phyloP scores from a whole-genome alignment of 257 asterid species.

The Lantana camara region DNA sequence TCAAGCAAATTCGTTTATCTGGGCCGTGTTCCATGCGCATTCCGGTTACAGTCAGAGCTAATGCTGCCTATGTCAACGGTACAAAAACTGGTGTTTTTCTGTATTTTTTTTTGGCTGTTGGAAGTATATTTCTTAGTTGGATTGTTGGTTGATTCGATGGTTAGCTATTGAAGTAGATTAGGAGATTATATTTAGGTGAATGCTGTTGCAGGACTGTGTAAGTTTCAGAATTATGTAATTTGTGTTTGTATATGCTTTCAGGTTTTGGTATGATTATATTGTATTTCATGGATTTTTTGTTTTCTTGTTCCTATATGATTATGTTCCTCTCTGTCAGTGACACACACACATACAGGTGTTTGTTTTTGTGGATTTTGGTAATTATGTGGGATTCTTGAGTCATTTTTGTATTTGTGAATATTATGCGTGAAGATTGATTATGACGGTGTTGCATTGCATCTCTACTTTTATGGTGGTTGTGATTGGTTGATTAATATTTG shows the following conservation, averaged over 20 bases:
- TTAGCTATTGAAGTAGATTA: too few relatives aligned
- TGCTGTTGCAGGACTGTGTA: too few relatives aligned
- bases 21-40: too few relatives aligned
- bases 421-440: background rate
- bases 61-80: conserved; percentile 17
- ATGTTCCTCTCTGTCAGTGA: background rate
- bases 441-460: background rate
- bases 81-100: background rate
- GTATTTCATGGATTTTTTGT: too few relatives aligned
- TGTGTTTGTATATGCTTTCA: too few relatives aligned
- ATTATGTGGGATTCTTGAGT: background rate
- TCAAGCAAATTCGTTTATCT: background rate
- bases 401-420: background rate
- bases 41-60: conserved; percentile 3
- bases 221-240: too few relatives aligned
- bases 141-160: too few relatives aligned
- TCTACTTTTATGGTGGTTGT: background rate
- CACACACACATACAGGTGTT: too few relatives aligned
- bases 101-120: background rate
- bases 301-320: too few relatives aligned
- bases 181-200: too few relatives aligned
- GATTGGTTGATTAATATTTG: background rate
- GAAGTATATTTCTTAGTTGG: background rate
- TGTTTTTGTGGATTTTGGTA: too few relatives aligned
- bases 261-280: too few relatives aligned